phyloP scores from a whole-genome alignment of 2,329 filamentous ascomycete genomes.

The Calycina herbarum region DNA sequence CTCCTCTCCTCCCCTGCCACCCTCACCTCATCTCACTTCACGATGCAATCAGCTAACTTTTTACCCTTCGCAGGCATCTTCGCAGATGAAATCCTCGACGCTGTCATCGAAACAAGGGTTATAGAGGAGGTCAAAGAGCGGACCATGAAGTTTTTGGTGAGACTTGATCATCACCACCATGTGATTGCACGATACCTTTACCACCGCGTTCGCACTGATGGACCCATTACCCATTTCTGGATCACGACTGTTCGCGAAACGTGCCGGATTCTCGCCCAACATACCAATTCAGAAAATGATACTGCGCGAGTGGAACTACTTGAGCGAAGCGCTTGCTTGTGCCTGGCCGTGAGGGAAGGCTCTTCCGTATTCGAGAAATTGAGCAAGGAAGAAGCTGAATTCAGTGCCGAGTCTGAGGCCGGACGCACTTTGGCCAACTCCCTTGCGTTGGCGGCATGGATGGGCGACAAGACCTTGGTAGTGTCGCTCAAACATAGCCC shows the following conservation, averaged over 20 bases:
- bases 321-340: not conserved
- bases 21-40: no score
- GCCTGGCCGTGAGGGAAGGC: not conserved
- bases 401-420: not conserved
- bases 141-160: not conserved
- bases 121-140: not conserved
- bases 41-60: not conserved
- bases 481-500: not conserved
- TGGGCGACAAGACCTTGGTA: constrained; percentile 5
- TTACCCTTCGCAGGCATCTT: not conserved
- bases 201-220: constrained; percentile 3
- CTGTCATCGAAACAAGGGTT: constrained; percentile 2
- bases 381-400: not conserved
- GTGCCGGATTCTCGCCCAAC: not conserved
- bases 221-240: not conserved
- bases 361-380: not conserved
- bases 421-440: not conserved
- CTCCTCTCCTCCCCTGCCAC: not conserved
- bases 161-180: not conserved
- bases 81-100: not conserved
- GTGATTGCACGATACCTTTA: constrained; percentile 7
- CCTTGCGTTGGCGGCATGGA: not conserved
- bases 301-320: not conserved
- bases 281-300: constrained; percentile 1
- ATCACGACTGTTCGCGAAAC: constrained; percentile 4